phyloP scores from a whole-genome alignment of 1,284 basidiomycete genomes.

The Mycena sp. region DNA sequence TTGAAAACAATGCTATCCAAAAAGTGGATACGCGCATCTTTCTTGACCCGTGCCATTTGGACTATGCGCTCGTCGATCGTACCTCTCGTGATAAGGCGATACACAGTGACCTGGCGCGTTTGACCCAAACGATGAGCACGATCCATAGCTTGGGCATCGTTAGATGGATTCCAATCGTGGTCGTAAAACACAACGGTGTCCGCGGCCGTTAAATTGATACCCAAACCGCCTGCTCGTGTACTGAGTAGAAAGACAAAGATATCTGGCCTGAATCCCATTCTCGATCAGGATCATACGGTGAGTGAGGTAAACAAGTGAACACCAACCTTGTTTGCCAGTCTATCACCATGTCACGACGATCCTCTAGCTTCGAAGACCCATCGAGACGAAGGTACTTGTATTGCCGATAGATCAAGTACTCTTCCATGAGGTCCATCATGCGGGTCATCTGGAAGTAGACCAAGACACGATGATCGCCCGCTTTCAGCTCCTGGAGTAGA shows the following conservation, averaged over 20 bases:
- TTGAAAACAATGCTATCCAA: slow-evolving; percentile 7
- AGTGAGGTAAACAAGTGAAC: not conserved
- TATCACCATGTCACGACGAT: slow-evolving; percentile 98
- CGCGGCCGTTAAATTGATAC: slow-evolving; percentile 98
- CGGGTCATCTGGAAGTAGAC: slow-evolving; percentile 99
- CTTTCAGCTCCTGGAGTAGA: slow-evolving; percentile 92
- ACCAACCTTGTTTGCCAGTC: slow-evolving; percentile 97
- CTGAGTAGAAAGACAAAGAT: slow-evolving; percentile 97
- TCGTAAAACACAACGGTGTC: slow-evolving; percentile 99
- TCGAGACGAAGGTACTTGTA: slow-evolving; percentile 98
- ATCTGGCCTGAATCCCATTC: slow-evolving; percentile 72
- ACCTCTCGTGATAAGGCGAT: slow-evolving; percentile 94
- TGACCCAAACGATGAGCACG: slow-evolving; percentile 98
- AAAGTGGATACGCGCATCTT: slow-evolving; percentile 73
- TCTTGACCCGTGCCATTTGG: slow-evolving; percentile 93
- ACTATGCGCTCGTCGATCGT: slow-evolving; percentile 99
- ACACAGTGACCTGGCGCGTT: slow-evolving; percentile 98
- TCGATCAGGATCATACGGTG: not conserved
- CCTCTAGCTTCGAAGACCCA: slow-evolving; percentile 95
- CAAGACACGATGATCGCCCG: slow-evolving; percentile 92
- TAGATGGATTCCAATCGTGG: slow-evolving; percentile 99
- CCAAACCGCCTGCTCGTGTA: slow-evolving; percentile 96
- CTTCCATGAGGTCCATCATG: slow-evolving; percentile 99
- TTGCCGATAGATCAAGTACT: slow-evolving; percentile 97
- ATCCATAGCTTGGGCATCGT: slow-evolving; percentile 99